These are phyloP conservation scores for Talaromyces stipitatus DNA, from an alignment of 495 filamentous ascomycete genomes.

Conservation along the genomic window DNA sequence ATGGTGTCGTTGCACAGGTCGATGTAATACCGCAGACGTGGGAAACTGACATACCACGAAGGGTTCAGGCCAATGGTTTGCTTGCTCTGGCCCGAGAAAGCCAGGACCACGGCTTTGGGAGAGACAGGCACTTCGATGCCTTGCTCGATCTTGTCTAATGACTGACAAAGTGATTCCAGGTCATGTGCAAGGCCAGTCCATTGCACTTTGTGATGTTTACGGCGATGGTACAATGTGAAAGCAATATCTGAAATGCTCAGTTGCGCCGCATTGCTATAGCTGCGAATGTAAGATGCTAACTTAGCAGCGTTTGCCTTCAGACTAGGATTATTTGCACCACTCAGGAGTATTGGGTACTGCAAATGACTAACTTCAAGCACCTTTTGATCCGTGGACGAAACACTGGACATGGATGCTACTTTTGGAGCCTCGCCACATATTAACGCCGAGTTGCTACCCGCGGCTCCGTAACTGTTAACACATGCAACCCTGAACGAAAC, in stretches of 20 bases:
- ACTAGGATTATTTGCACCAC: background rate
- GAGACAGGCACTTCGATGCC: background rate
- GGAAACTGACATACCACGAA: background rate
- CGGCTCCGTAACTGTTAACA: conserved; percentile 1
- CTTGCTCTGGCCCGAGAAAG: background rate
- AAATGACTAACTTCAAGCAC: background rate
- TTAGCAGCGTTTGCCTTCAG: background rate
- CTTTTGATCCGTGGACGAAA: background rate
- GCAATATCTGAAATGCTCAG: background rate
- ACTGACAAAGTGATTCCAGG: background rate
- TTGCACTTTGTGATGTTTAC: background rate
- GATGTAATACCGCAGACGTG: conserved; percentile 19
- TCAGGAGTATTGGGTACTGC: background rate
- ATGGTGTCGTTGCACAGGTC: conserved; percentile 24
- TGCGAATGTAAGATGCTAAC: background rate
- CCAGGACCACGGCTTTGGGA: background rate
- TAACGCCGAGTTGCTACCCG: conserved; percentile 8
- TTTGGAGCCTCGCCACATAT: background rate
- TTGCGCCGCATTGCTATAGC: too few species aligned
- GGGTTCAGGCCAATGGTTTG: background rate
- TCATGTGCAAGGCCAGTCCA: background rate
- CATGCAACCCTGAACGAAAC: background rate
- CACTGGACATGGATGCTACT: background rate
- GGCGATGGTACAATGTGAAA: background rate
- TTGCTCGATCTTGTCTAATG: background rate